phyloP scores from a whole-genome alignment of 2,329 filamentous ascomycete species.

The Curvularia verruculosa region DNA sequence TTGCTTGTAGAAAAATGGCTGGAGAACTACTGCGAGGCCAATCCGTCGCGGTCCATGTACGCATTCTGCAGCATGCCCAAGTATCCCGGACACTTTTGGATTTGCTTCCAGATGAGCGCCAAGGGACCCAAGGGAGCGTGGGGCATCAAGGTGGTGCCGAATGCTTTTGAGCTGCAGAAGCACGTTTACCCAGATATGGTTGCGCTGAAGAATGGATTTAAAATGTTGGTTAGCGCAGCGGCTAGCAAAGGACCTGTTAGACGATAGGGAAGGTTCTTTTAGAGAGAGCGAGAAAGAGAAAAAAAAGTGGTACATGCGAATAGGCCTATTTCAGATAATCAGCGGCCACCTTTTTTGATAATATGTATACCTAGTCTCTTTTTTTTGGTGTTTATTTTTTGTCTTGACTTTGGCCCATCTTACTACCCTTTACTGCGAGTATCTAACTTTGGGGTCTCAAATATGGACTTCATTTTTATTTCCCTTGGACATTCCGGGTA shows the following conservation, averaged over 20 bases:
- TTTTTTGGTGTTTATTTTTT: neutral
- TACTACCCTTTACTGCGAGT: neutral
- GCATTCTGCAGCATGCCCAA: slow-evolving; percentile 94
- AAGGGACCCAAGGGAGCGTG: slow-evolving; percentile 75
- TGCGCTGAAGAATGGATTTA: slow-evolving; percentile 96
- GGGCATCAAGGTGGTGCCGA: slow-evolving; percentile 88
- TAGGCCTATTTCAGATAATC: neutral
- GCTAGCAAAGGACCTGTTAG: slow-evolving; percentile 19
- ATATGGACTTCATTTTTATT: neutral
- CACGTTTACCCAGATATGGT: slow-evolving; percentile 93
- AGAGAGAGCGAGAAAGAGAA: no score
- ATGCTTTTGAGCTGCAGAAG: slow-evolving; percentile 89
- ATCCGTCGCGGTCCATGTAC: slow-evolving; percentile 91
- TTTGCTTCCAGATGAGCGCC: slow-evolving; percentile 93
- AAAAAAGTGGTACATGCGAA: neutral
- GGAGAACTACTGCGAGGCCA: slow-evolving; percentile 92
- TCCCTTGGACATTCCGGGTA: neutral
- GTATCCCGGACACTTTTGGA: slow-evolving; percentile 90
- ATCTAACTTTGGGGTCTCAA: neutral
- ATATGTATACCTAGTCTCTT: neutral
- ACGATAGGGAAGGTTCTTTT: slow-evolving; percentile 2
- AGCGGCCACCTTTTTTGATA: neutral
- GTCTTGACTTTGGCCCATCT: neutral
- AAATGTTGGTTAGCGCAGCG: slow-evolving; percentile 68
- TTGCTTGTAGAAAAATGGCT: slow-evolving; percentile 81